Conservation (phyloP, 225 moss, liverwort and hornwort genomes). For the Pseudisothecium myosuroides region DNA sequence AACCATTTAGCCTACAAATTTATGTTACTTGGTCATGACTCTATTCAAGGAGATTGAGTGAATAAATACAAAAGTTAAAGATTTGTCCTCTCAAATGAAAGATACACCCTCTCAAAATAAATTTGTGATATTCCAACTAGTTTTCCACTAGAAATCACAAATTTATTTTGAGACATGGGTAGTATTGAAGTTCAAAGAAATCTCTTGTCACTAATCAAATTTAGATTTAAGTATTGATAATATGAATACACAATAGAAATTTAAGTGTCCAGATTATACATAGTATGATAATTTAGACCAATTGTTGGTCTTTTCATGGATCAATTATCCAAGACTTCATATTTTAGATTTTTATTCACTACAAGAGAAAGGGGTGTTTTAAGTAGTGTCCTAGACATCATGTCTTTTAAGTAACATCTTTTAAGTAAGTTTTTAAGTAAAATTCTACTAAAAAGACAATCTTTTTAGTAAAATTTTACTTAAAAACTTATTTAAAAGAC, state of each 20-base stretch:
- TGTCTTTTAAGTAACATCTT: no score
- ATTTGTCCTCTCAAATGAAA: neutral
- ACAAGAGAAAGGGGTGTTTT: no score
- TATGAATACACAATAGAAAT: neutral
- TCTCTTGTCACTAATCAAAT: neutral
- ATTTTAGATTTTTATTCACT: no score
- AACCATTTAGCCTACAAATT: neutral
- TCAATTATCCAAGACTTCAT: neutral
- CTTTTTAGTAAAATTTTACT: no score
- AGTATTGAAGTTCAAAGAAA: neutral
- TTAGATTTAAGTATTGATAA: neutral
- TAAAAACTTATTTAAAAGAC: no score
- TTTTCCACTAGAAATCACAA: no score
- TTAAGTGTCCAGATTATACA: neutral
- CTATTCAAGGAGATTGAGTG: neutral
- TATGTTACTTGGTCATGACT: neutral
- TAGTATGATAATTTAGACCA: neutral
- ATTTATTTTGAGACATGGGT: no score
- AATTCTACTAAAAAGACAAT: no score
- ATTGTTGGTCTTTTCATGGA: neutral
- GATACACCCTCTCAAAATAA: no score
- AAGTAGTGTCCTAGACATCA: no score
- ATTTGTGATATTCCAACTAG: fast-evolving
- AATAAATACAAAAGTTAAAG: neutral
- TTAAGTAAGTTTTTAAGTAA: no score